These are phyloP conservation scores for Botrytis aclada DNA, from an alignment of 2,329 filamentous ascomycete species.

Conservation along the genomic window DNA sequence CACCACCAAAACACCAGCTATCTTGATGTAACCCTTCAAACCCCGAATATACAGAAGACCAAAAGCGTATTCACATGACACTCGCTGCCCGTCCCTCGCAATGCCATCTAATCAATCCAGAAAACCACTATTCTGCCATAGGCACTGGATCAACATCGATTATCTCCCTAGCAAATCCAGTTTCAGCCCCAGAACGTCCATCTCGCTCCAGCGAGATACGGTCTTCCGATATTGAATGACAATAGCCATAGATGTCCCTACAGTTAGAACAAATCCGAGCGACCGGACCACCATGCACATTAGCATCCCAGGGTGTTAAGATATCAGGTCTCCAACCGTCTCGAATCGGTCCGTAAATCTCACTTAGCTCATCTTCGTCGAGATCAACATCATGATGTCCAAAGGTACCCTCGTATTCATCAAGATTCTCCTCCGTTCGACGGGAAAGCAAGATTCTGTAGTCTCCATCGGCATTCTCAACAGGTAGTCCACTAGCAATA, in stretches of 20 bases:
- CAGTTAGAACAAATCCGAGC: not conserved
- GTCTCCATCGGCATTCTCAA: not conserved
- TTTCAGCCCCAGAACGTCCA: not conserved
- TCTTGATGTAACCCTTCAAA: not conserved
- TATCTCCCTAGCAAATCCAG: not conserved
- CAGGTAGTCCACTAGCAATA: not conserved
- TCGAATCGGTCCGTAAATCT: not conserved
- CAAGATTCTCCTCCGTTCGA: not conserved
- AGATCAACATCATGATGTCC: not conserved
- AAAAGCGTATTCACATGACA: too few species aligned
- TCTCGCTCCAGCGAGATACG: not conserved
- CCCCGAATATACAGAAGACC: not conserved
- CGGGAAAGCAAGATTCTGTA: not conserved
- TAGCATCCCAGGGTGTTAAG: not conserved
- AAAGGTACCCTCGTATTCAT: not conserved
- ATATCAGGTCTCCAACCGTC: not conserved
- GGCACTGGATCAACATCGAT: not conserved
- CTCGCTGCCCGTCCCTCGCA: too few species aligned
- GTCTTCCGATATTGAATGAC: rapidly evolving
- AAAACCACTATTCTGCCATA: too few species aligned
- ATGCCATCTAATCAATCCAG: too few species aligned
- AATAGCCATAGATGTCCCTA: not conserved
- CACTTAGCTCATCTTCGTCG: not conserved
- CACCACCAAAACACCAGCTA: not conserved
- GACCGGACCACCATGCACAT: not conserved